Evolutionary conservation across 805 yeast species (phyloP).

Genomic region (Tetrapisispora arboricola): DNA sequence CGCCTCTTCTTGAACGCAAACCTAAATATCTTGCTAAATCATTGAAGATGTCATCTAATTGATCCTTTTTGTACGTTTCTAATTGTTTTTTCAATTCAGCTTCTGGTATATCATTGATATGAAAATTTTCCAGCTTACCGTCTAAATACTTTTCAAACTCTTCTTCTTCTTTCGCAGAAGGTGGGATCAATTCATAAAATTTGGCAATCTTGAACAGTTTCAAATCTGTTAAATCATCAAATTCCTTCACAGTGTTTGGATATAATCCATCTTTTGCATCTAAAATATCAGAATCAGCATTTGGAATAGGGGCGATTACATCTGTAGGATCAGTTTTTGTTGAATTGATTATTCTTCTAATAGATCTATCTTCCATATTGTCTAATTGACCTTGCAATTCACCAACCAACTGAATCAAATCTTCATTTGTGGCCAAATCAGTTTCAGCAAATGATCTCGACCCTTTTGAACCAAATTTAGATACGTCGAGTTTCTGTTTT

Average conservation of each 20-base stretch:
- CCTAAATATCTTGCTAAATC: constrained; percentile 65
- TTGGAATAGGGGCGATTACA: constrained; percentile 57
- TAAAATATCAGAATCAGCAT: constrained; percentile 59
- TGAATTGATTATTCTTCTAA: constrained; percentile 60
- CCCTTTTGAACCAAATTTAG: constrained; percentile 15
- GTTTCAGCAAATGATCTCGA: constrained; percentile 29
- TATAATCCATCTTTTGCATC: constrained; percentile 27
- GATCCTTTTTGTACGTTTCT: constrained; percentile 33
- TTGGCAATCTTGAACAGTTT: constrained; percentile 46
- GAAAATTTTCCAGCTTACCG: constrained; percentile 38
- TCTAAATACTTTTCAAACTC: constrained; percentile 41
- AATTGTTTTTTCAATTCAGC: constrained; percentile 24
- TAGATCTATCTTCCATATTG: constrained; percentile 62
- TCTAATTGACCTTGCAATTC: constrained; percentile 86
- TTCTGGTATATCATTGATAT: constrained; percentile 27
- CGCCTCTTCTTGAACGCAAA: constrained; percentile 42
- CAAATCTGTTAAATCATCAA: constrained; percentile 36
- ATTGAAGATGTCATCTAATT: constrained; percentile 45
- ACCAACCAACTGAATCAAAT: constrained; percentile 74
- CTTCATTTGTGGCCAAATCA: constrained; percentile 71
- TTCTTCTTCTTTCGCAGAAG: constrained; percentile 44
- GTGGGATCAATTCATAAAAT: constrained; percentile 72
- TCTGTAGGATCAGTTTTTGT: constrained; percentile 35
- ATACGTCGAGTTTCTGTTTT: constrained; percentile 36
- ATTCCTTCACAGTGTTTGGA: constrained; percentile 50